These are phyloP conservation scores for Scedosporium dehoogii DNA, from an alignment of 2,329 filamentous ascomycete genomes.

Conservation along the genomic window DNA sequence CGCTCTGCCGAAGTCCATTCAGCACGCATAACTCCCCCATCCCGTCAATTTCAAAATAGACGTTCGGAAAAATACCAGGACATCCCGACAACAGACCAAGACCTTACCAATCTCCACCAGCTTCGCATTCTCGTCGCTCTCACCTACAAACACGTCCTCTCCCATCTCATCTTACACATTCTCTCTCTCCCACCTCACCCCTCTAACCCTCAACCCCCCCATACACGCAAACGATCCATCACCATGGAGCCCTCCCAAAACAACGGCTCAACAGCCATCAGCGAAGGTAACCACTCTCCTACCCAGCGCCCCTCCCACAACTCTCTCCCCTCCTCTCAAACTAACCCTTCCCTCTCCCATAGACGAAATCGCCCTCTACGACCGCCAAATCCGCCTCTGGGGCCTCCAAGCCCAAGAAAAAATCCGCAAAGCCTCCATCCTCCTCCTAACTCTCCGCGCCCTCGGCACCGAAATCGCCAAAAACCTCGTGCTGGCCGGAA, in stretches of 20 bases:
- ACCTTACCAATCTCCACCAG: background rate
- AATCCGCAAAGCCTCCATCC: conserved; percentile 79
- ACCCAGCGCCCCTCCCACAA: background rate
- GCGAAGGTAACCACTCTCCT: conserved; percentile 19
- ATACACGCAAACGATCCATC: background rate
- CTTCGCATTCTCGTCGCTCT: background rate
- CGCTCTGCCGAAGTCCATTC: too few species aligned
- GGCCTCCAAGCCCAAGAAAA: conserved; percentile 90
- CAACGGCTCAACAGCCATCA: conserved; percentile 15
- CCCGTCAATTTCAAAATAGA: too few species aligned
- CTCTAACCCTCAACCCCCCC: background rate
- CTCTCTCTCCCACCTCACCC: background rate
- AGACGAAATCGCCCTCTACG: conserved; percentile 97
- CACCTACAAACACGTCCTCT: background rate
- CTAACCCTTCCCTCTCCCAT: background rate
- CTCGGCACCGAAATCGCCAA: conserved; percentile 93
- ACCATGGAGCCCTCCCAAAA: background rate
- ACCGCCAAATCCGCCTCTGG: conserved; percentile 95
- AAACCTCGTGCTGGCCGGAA: conserved; percentile 89
- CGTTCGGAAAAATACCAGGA: too few species aligned
- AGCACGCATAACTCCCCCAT: too few species aligned
- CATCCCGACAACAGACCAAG: too few species aligned
- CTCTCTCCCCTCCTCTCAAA: background rate
- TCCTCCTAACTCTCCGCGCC: conserved; percentile 79
- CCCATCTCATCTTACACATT: background rate